Percentiles rank a stretch among this genome's conserved stretches.
Evolutionary conservation across 805 yeast species (phyloP).

Genomic region (Pichia scutulata): DNA sequence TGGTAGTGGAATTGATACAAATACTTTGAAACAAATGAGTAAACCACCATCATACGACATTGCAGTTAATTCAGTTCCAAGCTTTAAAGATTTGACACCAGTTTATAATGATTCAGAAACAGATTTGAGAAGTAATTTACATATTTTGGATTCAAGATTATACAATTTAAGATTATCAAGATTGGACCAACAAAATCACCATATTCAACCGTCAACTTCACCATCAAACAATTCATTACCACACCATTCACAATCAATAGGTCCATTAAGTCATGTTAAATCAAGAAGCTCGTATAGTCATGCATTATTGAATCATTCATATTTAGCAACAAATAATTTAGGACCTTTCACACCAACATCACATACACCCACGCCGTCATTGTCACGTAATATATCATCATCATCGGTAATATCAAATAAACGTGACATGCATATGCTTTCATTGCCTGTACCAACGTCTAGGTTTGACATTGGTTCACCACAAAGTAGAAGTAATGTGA

Average conservation of each 20-base stretch:
- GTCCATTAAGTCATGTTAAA: background rate
- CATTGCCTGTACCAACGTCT: background rate
- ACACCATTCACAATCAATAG: background rate
- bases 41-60: conserved; percentile 80
- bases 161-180: conserved; percentile 15
- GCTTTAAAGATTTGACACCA: conserved; percentile 58
- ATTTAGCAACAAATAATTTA: background rate
- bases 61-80: conserved; percentile 53
- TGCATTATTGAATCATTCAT: background rate
- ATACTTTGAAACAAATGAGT: conserved; percentile 25
- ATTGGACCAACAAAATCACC: background rate
- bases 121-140: conserved; percentile 21
- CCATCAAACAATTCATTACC: background rate
- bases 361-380: conserved; percentile 7
- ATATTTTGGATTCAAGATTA: conserved; percentile 26
- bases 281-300: background rate
- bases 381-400: conserved; percentile 10
- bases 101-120: conserved; percentile 42
- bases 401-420: conserved; percentile 3
- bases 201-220: background rate
- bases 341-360: background rate
- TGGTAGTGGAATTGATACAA: background rate
- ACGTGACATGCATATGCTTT: background rate
- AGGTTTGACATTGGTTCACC: conserved; percentile 6
- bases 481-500: background rate